These are phyloP conservation scores for Quillaja saponaria DNA, from an alignment of 306 rosid species.

Conservation along the genomic window DNA sequence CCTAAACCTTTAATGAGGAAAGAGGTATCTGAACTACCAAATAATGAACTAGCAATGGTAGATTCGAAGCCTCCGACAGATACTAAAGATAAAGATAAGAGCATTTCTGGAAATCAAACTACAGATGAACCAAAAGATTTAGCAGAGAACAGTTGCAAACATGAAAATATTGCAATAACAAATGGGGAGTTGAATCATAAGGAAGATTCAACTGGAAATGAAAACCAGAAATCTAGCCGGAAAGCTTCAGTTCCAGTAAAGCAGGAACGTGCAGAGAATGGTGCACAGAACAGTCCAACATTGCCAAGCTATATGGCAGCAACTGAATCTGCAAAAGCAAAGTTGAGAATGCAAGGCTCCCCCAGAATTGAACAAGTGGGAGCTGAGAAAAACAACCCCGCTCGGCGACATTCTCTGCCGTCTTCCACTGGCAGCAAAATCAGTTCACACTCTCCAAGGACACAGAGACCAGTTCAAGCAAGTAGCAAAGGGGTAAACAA, in stretches of 20 bases:
- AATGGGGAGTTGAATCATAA: constrained; percentile 62
- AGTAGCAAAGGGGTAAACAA: constrained; percentile 70
- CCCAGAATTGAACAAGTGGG: constrained; percentile 74
- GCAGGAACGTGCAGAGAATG: constrained; percentile 80
- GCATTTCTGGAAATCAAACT: constrained; percentile 43
- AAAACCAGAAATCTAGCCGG: constrained; percentile 67
- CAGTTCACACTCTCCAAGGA: constrained; percentile 89
- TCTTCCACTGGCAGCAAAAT: constrained; percentile 70
- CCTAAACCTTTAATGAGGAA: constrained; percentile 44
- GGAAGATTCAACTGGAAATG: constrained; percentile 63
- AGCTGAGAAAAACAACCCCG: constrained; percentile 53
- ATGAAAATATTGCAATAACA: constrained; percentile 46
- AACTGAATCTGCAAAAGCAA: constrained; percentile 97
- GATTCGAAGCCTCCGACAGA: constrained; percentile 58
- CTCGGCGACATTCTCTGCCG: constrained; percentile 86
- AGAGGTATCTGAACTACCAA: constrained; percentile 48
- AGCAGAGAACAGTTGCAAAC: constrained; percentile 46
- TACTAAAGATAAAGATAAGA: constrained; percentile 49
- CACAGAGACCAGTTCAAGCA: constrained; percentile 70
- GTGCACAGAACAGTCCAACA: constrained; percentile 65
- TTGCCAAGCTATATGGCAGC: constrained; percentile 97
- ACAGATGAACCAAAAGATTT: constrained; percentile 44
- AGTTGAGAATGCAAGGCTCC: constrained; percentile 93
- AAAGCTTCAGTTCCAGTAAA: constrained; percentile 61
- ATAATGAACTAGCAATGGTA: constrained; percentile 42